Percentiles rank a stretch among this genome's conserved stretches.
Evolutionary conservation across 495 filamentous ascomycete species (phyloP).

Genomic region (Pyrenopolyporus hunteri): DNA sequence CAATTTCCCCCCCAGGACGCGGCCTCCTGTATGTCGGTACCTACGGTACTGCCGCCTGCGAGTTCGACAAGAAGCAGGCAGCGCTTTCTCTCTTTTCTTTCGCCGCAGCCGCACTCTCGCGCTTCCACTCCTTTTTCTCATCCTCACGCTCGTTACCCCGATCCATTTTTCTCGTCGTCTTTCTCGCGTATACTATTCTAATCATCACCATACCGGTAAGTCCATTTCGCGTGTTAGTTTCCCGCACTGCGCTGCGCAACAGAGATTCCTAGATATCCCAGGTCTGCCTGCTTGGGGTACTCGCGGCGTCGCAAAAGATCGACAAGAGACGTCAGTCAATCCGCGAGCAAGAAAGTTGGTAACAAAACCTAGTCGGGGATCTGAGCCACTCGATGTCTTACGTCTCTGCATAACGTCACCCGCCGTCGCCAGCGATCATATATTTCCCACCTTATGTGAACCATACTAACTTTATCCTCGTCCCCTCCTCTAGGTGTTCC

Average conservation of each 20-base stretch:
- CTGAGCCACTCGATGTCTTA: not conserved
- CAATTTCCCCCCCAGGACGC: slow-evolving; percentile 31
- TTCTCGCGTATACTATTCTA: slow-evolving; percentile 30
- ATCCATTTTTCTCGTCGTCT: slow-evolving; percentile 11
- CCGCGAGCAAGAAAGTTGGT: slow-evolving; percentile 4
- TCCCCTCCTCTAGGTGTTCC: slow-evolving; percentile 17
- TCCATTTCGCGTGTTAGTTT: not conserved
- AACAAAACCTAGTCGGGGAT: too few relatives aligned
- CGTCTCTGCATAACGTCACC: not conserved
- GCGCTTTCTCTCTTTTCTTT: slow-evolving; percentile 22
- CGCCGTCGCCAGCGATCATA: not conserved
- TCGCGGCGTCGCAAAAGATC: slow-evolving; percentile 16
- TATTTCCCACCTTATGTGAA: slow-evolving; percentile 1
- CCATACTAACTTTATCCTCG: slow-evolving; percentile 8
- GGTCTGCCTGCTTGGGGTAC: not conserved
- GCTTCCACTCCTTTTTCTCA: slow-evolving; percentile 22
- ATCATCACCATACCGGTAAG: slow-evolving; percentile 29
- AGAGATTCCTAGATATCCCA: not conserved
- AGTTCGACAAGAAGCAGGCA: slow-evolving; percentile 13
- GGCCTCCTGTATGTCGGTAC: slow-evolving; percentile 19
- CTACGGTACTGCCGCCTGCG: slow-evolving; percentile 2
- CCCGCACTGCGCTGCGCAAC: not conserved
- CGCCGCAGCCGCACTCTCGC: slow-evolving; percentile 8
- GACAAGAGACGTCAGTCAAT: too few relatives aligned
- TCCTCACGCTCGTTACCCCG: slow-evolving; percentile 19